A percentile compares a stretch with the other conserved stretches of the same genome.
Evolutionary conservation across 1,139 yeast genomes (phyloP).

Genomic region (Pneumocystis wakefieldiae): DNA sequence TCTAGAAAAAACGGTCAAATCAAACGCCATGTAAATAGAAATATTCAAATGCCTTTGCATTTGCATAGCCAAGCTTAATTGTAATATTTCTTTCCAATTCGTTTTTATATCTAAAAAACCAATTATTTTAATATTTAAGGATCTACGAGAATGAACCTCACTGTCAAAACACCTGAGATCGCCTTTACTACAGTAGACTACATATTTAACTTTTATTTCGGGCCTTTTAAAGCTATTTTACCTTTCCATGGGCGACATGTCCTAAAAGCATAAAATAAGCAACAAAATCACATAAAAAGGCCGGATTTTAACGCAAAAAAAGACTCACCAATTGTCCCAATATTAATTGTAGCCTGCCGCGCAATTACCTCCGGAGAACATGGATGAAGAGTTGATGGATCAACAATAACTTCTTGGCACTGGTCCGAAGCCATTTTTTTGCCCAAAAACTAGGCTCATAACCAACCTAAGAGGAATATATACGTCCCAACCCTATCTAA

Average conservation of each 20-base stretch:
- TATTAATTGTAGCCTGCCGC: slow-evolving; percentile 87
- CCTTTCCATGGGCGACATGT: slow-evolving; percentile 97
- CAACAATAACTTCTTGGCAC: slow-evolving; percentile 2
- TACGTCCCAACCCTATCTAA: neutral
- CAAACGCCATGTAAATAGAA: neutral
- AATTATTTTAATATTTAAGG: slow-evolving; percentile 8
- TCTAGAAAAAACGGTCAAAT: slow-evolving; percentile 20
- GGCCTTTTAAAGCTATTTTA: neutral
- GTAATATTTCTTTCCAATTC: slow-evolving; percentile 91
- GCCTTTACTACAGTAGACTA: slow-evolving; percentile 90
- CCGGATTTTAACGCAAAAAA: neutral
- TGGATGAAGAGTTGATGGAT: slow-evolving; percentile 9
- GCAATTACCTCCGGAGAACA: slow-evolving; percentile 8
- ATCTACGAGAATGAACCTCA: slow-evolving; percentile 84
- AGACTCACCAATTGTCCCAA: slow-evolving; percentile 76
- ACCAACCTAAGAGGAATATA: neutral
- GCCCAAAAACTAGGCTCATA: neutral
- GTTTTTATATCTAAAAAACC: neutral
- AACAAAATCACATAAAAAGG: neutral
- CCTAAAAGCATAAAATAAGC: neutral
- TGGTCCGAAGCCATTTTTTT: neutral
- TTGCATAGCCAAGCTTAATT: slow-evolving; percentile 95
- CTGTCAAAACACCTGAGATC: slow-evolving; percentile 96
- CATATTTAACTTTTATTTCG: neutral
- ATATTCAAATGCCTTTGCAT: slow-evolving; percentile 43